Evolutionary conservation across 495 filamentous ascomycete genomes (phyloP).

Genomic region (Parachaetomium inaequale): DNA sequence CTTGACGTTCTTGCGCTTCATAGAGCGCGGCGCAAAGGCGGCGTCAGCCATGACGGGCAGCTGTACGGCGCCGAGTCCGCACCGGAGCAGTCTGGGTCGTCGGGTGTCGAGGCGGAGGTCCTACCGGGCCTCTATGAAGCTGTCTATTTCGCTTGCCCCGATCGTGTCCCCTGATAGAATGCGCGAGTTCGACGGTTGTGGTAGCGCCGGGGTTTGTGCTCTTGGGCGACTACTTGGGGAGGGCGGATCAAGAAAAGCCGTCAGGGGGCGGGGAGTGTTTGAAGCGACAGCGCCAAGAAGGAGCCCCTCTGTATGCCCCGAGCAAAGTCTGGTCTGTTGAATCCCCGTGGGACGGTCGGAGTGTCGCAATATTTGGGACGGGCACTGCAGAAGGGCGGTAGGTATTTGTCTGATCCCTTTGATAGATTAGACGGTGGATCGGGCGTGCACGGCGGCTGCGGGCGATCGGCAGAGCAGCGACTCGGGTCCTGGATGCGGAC

Average conservation of each 20-base stretch:
- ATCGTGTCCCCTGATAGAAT: constrained; percentile 2
- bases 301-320: not conserved
- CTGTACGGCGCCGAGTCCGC: not conserved
- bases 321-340: not conserved
- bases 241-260: constrained; percentile 2
- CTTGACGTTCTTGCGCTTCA: constrained; percentile 98
- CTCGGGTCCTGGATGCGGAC: not conserved
- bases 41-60: constrained; percentile 67
- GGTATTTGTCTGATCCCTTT: not conserved
- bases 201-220: not conserved
- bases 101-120: not conserved
- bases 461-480: not conserved
- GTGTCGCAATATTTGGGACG: not conserved
- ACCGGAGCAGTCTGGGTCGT: too few relatives aligned
- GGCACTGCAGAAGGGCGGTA: not conserved
- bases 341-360: not conserved
- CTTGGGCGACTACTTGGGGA: constrained; percentile 1
- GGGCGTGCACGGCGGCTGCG: not conserved
- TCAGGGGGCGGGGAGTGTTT: constrained; percentile 10
- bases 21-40: constrained; percentile 81
- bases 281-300: constrained; percentile 6
- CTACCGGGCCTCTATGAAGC: not conserved
- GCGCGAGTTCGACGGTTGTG: not conserved
- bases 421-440: not conserved
- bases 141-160: not conserved